A percentile compares a stretch with the other conserved stretches of the same genome.
These are phyloP conservation scores for Pythium brachiatum DNA, from an alignment of 352 stramenopile species.

Conservation along the genomic window DNA sequence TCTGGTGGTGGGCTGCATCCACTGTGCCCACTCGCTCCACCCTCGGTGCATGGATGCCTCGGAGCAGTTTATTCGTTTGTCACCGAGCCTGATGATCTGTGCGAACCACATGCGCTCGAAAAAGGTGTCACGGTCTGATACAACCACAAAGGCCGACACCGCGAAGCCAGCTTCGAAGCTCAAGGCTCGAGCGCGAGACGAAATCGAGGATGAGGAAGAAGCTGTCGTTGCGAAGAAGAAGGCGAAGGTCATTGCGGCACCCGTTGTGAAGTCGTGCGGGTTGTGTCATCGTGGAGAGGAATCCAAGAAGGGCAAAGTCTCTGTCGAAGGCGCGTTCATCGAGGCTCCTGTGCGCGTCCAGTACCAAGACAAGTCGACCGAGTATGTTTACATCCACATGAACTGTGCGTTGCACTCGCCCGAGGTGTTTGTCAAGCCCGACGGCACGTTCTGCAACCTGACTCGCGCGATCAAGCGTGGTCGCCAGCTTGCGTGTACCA, in stretches of 20 bases:
- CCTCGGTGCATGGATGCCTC: slow-evolving; percentile 70
- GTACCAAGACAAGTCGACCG: slow-evolving; percentile 54
- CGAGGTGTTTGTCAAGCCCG: slow-evolving; percentile 77
- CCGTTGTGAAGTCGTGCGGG: slow-evolving; percentile 46
- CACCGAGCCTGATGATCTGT: slow-evolving; percentile 88
- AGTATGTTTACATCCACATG: slow-evolving; percentile 76
- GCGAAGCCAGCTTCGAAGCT: slow-evolving; percentile 3
- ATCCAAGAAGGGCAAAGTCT: slow-evolving; percentile 22
- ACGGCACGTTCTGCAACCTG: slow-evolving; percentile 81
- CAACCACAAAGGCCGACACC: background rate
- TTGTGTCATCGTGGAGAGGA: slow-evolving; percentile 54
- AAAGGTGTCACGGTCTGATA: slow-evolving; percentile 1
- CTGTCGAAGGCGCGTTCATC: slow-evolving; percentile 68
- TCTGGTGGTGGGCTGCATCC: slow-evolving; percentile 80
- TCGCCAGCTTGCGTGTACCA: slow-evolving; percentile 70
- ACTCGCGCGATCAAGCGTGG: slow-evolving; percentile 72
- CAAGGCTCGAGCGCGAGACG: slow-evolving; percentile 12
- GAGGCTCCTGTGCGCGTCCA: slow-evolving; percentile 73
- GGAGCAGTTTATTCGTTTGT: slow-evolving; percentile 81
- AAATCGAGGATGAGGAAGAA: slow-evolving; percentile 18
- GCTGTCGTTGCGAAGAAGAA: slow-evolving; percentile 23
- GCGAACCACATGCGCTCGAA: slow-evolving; percentile 65
- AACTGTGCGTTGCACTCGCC: slow-evolving; percentile 81
- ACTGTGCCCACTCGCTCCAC: slow-evolving; percentile 83
- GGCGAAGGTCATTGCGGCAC: slow-evolving; percentile 1